Conservation (phyloP, 2,329 filamentous ascomycete species). For the Hymenoscyphus linearis region DNA sequence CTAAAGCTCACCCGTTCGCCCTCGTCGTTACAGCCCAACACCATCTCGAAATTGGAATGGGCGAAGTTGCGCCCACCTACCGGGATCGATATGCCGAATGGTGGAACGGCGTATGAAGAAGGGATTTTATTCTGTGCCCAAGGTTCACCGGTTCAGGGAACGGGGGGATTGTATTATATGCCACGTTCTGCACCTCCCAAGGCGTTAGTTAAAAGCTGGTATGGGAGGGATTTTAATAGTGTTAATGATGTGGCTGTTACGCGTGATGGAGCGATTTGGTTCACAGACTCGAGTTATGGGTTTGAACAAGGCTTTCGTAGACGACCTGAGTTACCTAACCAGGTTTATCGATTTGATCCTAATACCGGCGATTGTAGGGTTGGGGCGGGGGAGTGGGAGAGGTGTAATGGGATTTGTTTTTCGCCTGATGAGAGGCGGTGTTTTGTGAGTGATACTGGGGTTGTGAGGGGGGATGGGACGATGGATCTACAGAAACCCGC, state of each 20-base stretch:
- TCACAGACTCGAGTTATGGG: constrained; percentile 43
- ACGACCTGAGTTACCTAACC: constrained; percentile 40
- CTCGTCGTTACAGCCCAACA: constrained; percentile 1
- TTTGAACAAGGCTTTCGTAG: constrained; percentile 41
- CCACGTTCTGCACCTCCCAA: constrained; percentile 19
- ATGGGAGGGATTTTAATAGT: constrained; percentile 43
- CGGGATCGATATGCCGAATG: constrained; percentile 41
- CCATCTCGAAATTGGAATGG: constrained; percentile 27
- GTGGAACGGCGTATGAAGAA: constrained; percentile 37
- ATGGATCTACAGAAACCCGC: constrained; percentile 27
- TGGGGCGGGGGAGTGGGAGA: constrained; percentile 42
- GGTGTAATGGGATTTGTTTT: constrained; percentile 36
- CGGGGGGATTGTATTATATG: constrained; percentile 29
- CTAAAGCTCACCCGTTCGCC: constrained; percentile 34
- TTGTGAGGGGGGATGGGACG: constrained; percentile 28
- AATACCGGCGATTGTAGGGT: constrained; percentile 38
- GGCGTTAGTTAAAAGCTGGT: constrained; percentile 39
- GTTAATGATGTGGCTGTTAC: constrained; percentile 38
- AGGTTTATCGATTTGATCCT: constrained; percentile 44
- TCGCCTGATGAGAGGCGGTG: constrained; percentile 34
- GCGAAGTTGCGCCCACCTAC: constrained; percentile 34
- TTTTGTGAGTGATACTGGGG: constrained; percentile 41
- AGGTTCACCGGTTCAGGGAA: constrained; percentile 26
- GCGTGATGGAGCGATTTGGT: constrained; percentile 41
- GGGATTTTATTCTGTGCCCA: constrained; percentile 41